phyloP scores from a whole-genome alignment of 2,329 filamentous ascomycete genomes.

The Diaporthe aspalathi region DNA sequence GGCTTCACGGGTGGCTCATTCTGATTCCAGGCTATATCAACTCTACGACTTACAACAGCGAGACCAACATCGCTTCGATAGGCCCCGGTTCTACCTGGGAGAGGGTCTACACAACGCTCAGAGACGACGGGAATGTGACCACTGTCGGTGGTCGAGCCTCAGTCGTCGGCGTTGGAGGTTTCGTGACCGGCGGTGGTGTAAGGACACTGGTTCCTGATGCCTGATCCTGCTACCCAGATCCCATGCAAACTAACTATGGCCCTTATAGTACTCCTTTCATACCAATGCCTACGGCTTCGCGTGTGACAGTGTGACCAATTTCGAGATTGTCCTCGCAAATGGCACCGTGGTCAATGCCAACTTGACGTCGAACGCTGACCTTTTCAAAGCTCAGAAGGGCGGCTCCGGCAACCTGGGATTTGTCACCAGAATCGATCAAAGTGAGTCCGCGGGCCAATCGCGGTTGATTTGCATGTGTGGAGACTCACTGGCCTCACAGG shows the following conservation, averaged over 20 bases:
- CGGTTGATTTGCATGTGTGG: background rate
- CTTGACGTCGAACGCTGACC: conserved; percentile 49
- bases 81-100: conserved; percentile 51
- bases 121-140: conserved; percentile 6
- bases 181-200: conserved; percentile 48
- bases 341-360: conserved; percentile 58
- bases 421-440: conserved; percentile 46
- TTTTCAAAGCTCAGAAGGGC: conserved; percentile 59
- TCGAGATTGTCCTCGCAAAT: conserved; percentile 59
- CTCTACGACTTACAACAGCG: conserved; percentile 46
- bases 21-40: conserved; percentile 39
- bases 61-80: conserved; percentile 46
- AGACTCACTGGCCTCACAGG: background rate
- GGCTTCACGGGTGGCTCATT: background rate
- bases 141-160: conserved; percentile 55
- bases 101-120: conserved; percentile 43
- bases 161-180: conserved; percentile 57
- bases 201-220: background rate
- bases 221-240: too few species aligned
- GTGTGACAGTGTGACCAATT: conserved; percentile 58
- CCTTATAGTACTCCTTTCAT: conserved; percentile 59
- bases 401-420: conserved; percentile 58
- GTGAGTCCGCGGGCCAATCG: conserved; percentile 33
- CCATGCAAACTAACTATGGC: conserved; percentile 44
- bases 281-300: conserved; percentile 54